Evolutionary conservation across 805 yeast genomes (phyloP), one percentile per base, ranked within the genome.

Genomic region (Zygotorulaspora chibaensis): DNA sequence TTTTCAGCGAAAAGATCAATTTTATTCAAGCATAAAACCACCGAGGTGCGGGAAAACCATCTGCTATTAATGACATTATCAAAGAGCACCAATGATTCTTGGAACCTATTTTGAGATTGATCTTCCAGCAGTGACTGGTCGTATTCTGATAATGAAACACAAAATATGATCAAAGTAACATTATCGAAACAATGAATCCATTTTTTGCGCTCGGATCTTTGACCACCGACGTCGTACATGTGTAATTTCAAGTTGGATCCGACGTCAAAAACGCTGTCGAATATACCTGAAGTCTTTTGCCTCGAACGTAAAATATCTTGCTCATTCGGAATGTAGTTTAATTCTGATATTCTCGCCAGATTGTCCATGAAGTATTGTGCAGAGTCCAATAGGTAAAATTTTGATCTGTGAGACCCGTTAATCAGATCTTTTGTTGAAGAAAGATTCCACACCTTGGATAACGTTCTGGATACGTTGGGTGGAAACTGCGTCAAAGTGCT

Each of bases 111-210:
- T 55, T 80, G 85, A n/a, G 74, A 71, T 31, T 79, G 74, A 50
- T 86, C 89, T 65, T 87, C 97, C 47, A 87, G 66, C 48, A 90
- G 68, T 2, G 79, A 83, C 67, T 89, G 96, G 63, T 90, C 96
- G 61, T 90, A 90, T 62, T 90, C 97, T 2, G 91, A 82, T 43
- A 90, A 67, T 0, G 97, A 89, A 17, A 89, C 96, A 65, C 96
- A 89, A 62, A 89, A 90, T 48, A 90, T 87, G 41, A 90, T 84
- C 38, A 86, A 73, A 0, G 96, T 85, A 28, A 90, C 96, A 56
- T 89, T 88, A 65, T 89, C 96, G 58, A 93, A 93, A 61, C 96
- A 87, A 67, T 93, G 95, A 51, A 93, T 89, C 99, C 99, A 93
- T 66, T 93, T 91, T 60, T 86, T 87, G 43, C 99, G 81, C 70